Percentiles rank a stretch among this genome's conserved stretches.
Evolutionary conservation across 192 early-diverging fungal genomes (phyloP).

Genomic region (Coemansia biformis): DNA sequence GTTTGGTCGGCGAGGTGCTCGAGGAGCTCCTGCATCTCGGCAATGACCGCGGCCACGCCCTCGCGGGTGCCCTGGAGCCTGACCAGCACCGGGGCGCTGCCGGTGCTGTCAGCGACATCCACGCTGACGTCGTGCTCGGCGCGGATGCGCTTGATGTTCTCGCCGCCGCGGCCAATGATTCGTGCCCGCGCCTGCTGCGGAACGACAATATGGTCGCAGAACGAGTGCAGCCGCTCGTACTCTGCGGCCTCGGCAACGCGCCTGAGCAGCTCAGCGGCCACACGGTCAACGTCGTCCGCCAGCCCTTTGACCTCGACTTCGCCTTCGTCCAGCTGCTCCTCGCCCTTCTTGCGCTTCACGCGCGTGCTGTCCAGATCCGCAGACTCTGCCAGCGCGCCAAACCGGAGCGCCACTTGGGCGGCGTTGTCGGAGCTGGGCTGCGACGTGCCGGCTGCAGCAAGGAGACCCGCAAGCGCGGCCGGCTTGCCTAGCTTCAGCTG

Average conservation of each 20-base stretch:
- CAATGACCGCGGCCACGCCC: conserved; percentile 68
- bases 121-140: conserved; percentile 70
- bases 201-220: conserved; percentile 64
- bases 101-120: conserved; percentile 46
- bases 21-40: conserved; percentile 60
- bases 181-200: conserved; percentile 62
- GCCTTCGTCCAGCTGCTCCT: conserved; percentile 53
- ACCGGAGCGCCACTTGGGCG: conserved; percentile 62
- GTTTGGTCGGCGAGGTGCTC: conserved; percentile 67
- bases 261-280: conserved; percentile 60
- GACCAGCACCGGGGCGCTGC: conserved; percentile 49
- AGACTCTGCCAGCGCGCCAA: conserved; percentile 51
- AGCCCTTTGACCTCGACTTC: conserved; percentile 77
- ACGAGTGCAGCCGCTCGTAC: conserved; percentile 64
- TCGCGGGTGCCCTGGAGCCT: conserved; percentile 71
- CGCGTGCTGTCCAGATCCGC: conserved; percentile 43
- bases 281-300: conserved; percentile 68
- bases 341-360: conserved; percentile 43
- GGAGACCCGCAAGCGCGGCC: conserved; percentile 66
- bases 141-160: conserved; percentile 72
- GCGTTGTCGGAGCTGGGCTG: conserved; percentile 38
- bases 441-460: conserved; percentile 27
- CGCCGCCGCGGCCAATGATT: conserved; percentile 89
- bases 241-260: conserved; percentile 66
- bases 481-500: conserved; percentile 72